Conservation (phyloP, 1,284 basidiomycete genomes). For the Polyporus tsugae region DNA sequence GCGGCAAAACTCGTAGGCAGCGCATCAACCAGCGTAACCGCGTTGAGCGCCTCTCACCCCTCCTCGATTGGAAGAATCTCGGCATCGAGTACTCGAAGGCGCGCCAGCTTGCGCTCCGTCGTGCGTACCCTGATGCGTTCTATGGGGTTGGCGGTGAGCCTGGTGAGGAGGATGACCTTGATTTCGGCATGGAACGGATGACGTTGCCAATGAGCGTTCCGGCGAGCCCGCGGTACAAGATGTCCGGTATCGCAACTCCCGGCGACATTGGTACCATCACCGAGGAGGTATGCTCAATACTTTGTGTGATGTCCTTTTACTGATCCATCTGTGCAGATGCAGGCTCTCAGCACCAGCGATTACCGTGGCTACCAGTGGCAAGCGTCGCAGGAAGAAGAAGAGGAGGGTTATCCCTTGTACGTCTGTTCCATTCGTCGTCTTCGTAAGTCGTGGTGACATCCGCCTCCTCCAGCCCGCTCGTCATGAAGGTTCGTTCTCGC, state of each 20-base stretch:
- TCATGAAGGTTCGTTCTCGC: conserved; percentile 91
- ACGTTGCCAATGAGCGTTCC: conserved; percentile 80
- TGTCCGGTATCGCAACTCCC: conserved; percentile 81
- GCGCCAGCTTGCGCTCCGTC: conserved; percentile 88
- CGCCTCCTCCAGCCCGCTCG: conserved; percentile 70
- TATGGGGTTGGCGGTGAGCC: conserved; percentile 58
- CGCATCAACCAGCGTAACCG: conserved; percentile 98
- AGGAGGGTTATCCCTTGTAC: conserved; percentile 91
- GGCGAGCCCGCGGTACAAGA: conserved; percentile 83
- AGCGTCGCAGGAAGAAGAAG: conserved; percentile 75
- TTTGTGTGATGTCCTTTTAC: neutral
- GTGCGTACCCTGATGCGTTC: conserved; percentile 97
- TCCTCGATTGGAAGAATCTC: conserved; percentile 98
- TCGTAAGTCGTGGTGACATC: neutral
- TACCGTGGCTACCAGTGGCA: conserved; percentile 86
- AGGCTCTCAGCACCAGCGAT: conserved; percentile 85
- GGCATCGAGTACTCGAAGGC: conserved; percentile 98
- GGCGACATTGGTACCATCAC: conserved; percentile 95
- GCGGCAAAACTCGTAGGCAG: conserved; percentile 91
- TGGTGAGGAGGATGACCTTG: conserved; percentile 63
- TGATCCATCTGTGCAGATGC: conserved; percentile 66
- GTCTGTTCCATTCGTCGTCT: conserved; percentile 36
- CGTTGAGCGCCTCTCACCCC: conserved; percentile 90
- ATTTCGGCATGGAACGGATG: conserved; percentile 70
- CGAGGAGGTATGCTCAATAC: conserved; percentile 68